These are phyloP conservation scores for Paspalum notatum DNA, from an alignment of 176 grass and related monocot species.

Conservation along the genomic window DNA sequence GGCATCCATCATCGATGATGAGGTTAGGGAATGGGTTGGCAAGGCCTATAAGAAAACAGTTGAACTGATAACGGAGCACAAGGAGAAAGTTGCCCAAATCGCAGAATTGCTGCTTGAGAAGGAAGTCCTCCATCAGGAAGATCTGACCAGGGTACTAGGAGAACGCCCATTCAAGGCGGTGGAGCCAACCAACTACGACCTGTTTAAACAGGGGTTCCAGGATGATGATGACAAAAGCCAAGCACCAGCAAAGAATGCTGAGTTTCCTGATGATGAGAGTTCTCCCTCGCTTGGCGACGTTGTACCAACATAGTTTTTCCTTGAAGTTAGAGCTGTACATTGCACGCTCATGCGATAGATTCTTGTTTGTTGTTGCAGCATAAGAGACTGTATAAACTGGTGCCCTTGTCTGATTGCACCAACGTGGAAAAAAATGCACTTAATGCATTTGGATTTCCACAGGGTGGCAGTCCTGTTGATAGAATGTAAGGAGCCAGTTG, in stretches of 20 bases:
- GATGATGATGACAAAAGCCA: constrained; percentile 55
- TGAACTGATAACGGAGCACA: constrained; percentile 79
- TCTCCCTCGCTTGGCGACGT: constrained; percentile 64
- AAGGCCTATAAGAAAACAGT: constrained; percentile 78
- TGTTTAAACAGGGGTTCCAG: constrained; percentile 79
- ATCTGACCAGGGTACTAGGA: constrained; percentile 74
- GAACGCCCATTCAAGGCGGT: constrained; percentile 76
- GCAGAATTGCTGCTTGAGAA: constrained; percentile 91
- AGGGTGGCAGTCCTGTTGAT: constrained; percentile 18
- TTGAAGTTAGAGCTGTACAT: constrained; percentile 35
- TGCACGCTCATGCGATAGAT: constrained; percentile 30
- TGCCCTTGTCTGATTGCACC: constrained; percentile 38
- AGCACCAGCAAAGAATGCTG: constrained; percentile 22
- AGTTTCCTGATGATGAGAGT: constrained; percentile 45
- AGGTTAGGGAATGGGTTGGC: constrained; percentile 92
- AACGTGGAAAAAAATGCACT: constrained; percentile 38
- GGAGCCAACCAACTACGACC: constrained; percentile 79
- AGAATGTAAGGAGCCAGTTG: neutral
- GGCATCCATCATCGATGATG: constrained; percentile 77
- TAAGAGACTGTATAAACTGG: constrained; percentile 59
- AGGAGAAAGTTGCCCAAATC: constrained; percentile 72
- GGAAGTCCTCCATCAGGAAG: constrained; percentile 94
- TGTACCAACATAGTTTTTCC: constrained; percentile 55
- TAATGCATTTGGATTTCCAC: constrained; percentile 40
- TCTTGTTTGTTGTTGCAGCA: constrained; percentile 43